phyloP scores from a whole-genome alignment of 2,329 filamentous ascomycete genomes.

The Penicillium sp. region DNA sequence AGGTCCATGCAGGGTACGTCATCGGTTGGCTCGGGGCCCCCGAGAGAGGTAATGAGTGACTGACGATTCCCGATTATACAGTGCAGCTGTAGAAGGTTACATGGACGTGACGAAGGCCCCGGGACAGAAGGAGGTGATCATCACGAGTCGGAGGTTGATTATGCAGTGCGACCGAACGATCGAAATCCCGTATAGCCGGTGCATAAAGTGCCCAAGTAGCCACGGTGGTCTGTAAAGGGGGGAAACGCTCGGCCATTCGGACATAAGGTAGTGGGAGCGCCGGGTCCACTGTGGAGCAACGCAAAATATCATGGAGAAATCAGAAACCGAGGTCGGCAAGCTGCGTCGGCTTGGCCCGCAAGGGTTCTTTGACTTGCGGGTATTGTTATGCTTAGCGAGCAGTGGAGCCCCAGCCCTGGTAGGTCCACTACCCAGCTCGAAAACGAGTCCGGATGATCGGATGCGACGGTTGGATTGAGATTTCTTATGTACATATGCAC shows the following conservation, averaged over 20 bases:
- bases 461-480: background rate
- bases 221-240: background rate
- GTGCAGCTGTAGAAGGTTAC: too few species aligned
- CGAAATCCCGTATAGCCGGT: background rate
- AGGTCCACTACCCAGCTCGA: slow-evolving; percentile 12
- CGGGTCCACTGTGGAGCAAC: slow-evolving; percentile 5
- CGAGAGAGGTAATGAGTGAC: background rate
- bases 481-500: background rate
- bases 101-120: too few species aligned
- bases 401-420: slow-evolving; percentile 11
- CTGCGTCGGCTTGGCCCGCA: slow-evolving; percentile 23
- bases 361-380: slow-evolving; percentile 12
- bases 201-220: background rate
- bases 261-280: slow-evolving; percentile 1
- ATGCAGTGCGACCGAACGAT: background rate
- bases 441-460: slow-evolving; percentile 24
- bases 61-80: background rate
- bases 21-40: slow-evolving; percentile 1
- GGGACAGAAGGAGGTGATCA: slow-evolving; percentile 9
- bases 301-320: background rate
- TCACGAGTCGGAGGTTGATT: too few species aligned
- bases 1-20: slow-evolving; percentile 20
- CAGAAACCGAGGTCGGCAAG: slow-evolving; percentile 2
- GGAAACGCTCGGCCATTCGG: slow-evolving; percentile 4
- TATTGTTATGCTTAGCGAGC: slow-evolving; percentile 24